Base-by-base conservation (phyloP, 208 protist genomes). In the Leishmania mexicana region DNA sequence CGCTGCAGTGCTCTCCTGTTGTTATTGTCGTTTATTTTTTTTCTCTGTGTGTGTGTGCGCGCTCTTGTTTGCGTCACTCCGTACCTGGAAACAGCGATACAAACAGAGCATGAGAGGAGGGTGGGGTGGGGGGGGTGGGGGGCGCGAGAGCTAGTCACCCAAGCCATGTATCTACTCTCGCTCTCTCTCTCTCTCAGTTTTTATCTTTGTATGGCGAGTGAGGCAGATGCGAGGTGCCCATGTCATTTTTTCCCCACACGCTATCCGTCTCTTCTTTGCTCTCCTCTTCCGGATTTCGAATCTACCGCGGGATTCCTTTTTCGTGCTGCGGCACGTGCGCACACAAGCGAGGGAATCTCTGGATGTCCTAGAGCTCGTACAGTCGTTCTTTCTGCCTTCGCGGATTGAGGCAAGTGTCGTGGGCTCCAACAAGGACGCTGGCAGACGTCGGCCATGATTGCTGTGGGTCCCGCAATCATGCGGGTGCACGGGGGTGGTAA, bases 61-160 rank as follows among this genome's bases (percentile, higher is more conserved):
- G 62, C 28, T 65, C 31, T 65, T 28, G 28, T 38, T 38, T 35
- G 10, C 35, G 40, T 11, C 10, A 28, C 24, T 47, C 8, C 28
- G 40, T 28, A 49, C 38, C 40, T 31, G 35, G 35, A 38, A 47
- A 47, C 40, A 8, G 67, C 21, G 40, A 38, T 47, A 47, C 67
- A 72, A 28, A 28, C 19, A 72, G 21, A n/a, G 11, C 17, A n/a
- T 45, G n/a, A 49, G 42, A 45, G 13, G 53, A 35, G 31, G 31
- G 31, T 35, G 31, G 31, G n/a, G n/a, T n/a, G n/a, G 31, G 31
- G 31, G 31, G 31, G 31, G 31, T 35, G 15, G 31, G 35, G n/a
- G 72, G 72, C 7, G 35, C 67, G 24, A 49, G 47, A 79, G 49
- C 45, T 68, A 67, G 60, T 2, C n/a, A 79, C n/a, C n/a, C 60